Evolutionary conservation across 495 filamentous ascomycete genomes (phyloP).

Genomic region (Penicillium salamii): DNA sequence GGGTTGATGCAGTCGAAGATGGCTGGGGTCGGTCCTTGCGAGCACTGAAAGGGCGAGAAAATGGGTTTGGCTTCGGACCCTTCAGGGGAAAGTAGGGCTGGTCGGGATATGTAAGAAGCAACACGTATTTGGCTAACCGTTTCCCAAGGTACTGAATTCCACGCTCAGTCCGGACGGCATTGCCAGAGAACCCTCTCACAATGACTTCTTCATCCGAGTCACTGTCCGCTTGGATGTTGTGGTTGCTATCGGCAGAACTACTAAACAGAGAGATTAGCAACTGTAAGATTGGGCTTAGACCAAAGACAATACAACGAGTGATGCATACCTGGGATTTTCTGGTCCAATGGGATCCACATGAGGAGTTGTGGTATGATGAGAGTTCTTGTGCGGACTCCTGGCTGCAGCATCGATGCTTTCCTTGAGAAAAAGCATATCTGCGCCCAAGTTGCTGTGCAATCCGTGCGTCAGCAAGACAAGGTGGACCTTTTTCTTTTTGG

Average conservation of each 20-base stretch:
- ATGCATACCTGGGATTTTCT: not conserved
- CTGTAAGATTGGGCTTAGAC: not conserved
- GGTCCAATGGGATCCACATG: not conserved
- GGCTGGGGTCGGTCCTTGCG: constrained; percentile 21
- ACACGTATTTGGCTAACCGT: constrained; percentile 84
- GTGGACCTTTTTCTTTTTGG: constrained; percentile 68
- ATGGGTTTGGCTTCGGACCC: constrained; percentile 46
- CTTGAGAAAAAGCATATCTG: constrained; percentile 96
- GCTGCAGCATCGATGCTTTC: constrained; percentile 89
- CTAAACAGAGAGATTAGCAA: not conserved
- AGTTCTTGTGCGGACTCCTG: constrained; percentile 62
- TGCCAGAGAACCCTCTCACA: constrained; percentile 87
- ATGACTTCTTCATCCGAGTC: constrained; percentile 85
- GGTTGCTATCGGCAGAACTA: not conserved
- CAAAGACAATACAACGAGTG: not conserved
- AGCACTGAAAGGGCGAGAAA: constrained; percentile 30
- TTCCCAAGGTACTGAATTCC: constrained; percentile 98
- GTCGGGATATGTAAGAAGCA: constrained; percentile 87
- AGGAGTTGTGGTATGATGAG: constrained; percentile 35
- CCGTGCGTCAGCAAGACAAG: constrained; percentile 93
- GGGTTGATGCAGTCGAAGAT: constrained; percentile 4
- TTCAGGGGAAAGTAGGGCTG: constrained; percentile 76
- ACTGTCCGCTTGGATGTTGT: too few species aligned
- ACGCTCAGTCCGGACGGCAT: constrained; percentile 84
- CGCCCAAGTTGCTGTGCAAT: constrained; percentile 92